These are phyloP conservation scores for Rubia balearica DNA, from an alignment of 305 asterid genomes.

Conservation along the genomic window DNA sequence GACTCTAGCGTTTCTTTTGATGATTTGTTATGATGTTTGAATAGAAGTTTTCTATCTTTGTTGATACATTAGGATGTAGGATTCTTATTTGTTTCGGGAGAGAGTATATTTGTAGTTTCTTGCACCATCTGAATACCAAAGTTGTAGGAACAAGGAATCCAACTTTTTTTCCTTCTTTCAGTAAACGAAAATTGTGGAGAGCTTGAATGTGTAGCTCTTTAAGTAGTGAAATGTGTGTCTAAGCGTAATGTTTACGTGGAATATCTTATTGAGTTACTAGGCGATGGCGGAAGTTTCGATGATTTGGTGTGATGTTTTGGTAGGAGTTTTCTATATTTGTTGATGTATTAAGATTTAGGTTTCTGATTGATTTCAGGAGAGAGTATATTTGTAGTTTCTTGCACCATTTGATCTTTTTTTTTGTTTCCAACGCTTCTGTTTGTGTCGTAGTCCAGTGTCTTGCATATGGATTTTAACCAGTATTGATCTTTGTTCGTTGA, in stretches of 20 bases:
- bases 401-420: neutral
- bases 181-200: too few relatives aligned
- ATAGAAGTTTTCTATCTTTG: neutral
- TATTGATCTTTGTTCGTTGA: neutral
- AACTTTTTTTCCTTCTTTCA: too few relatives aligned
- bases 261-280: too few relatives aligned
- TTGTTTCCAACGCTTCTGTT: neutral
- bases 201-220: neutral
- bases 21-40: too few relatives aligned
- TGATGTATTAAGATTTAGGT: neutral
- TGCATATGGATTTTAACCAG: neutral
- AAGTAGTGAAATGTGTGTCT: too few relatives aligned
- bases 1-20: neutral
- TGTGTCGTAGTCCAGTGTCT: conserved; percentile 1
- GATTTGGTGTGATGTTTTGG: neutral
- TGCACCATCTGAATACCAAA: too few relatives aligned
- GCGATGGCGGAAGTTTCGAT: too few relatives aligned
- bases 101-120: too few relatives aligned
- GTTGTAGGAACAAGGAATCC: too few relatives aligned
- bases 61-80: neutral
- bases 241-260: too few relatives aligned
- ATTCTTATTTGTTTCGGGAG: neutral
- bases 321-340: neutral
- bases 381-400: neutral
- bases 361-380: neutral